These are phyloP conservation scores for Lepidopterella palustris DNA, from an alignment of 495 filamentous ascomycete genomes.

Conservation along the genomic window DNA sequence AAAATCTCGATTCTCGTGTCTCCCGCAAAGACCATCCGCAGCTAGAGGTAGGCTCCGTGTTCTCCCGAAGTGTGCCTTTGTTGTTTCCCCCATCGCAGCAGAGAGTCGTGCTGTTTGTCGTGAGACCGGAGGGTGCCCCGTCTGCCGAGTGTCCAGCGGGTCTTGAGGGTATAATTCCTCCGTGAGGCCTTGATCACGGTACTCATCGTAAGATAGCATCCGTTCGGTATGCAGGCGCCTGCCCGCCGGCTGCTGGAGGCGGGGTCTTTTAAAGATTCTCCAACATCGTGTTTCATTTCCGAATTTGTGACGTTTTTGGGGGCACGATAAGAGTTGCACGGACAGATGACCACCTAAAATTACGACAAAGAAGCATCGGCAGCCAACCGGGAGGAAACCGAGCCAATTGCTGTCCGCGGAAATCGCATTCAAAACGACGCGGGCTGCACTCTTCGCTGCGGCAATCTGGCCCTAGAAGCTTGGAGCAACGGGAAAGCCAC, in stretches of 20 bases:
- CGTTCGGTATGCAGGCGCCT: slow-evolving; percentile 6
- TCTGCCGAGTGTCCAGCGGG: slow-evolving; percentile 4
- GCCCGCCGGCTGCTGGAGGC: slow-evolving; percentile 12
- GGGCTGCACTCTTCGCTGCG: slow-evolving; percentile 16
- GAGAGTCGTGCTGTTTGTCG: slow-evolving; percentile 7
- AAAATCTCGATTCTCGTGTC: slow-evolving; percentile 17
- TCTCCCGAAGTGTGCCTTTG: slow-evolving; percentile 12
- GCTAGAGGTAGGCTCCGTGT: slow-evolving; percentile 13
- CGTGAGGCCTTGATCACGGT: neutral
- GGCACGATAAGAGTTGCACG: slow-evolving; percentile 18
- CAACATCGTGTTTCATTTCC: slow-evolving; percentile 9
- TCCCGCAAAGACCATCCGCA: neutral
- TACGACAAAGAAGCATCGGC: slow-evolving; percentile 28
- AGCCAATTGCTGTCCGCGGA: slow-evolving; percentile 17
- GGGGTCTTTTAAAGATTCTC: slow-evolving; percentile 20
- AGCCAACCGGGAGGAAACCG: slow-evolving; percentile 2
- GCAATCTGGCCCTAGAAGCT: slow-evolving; percentile 20
- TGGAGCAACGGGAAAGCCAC: slow-evolving; percentile 11
- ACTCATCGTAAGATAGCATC: neutral
- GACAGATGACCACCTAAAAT: slow-evolving; percentile 25
- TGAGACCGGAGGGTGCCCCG: slow-evolving; percentile 3
- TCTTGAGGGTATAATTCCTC: neutral
- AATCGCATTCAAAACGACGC: slow-evolving; percentile 16
- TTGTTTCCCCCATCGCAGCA: slow-evolving; percentile 6
- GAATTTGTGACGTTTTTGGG: slow-evolving; percentile 13